Percentiles rank a stretch among this genome's conserved stretches.
phyloP scores from a whole-genome alignment of 2,329 filamentous ascomycete genomes.

The Aureobasidium sp. region DNA sequence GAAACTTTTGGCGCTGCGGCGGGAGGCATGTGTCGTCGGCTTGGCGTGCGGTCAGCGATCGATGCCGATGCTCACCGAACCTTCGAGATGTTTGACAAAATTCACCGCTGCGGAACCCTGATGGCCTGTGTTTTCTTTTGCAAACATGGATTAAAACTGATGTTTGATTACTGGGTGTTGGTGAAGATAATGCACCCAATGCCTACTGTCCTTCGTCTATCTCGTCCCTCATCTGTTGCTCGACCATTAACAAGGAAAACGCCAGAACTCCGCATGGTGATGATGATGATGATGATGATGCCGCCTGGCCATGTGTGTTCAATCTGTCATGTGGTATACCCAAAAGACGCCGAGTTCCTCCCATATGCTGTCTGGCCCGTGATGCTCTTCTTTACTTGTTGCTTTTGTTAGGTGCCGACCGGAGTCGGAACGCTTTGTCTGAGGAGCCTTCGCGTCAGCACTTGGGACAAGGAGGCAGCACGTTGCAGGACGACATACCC shows the following conservation, averaged over 20 bases:
- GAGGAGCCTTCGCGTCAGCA: neutral
- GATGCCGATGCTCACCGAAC: neutral
- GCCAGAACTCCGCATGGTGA: slow-evolving; percentile 3
- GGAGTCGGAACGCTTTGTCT: slow-evolving; percentile 42
- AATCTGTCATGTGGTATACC: slow-evolving; percentile 5
- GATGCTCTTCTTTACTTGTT: neutral
- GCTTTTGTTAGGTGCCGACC: slow-evolving; percentile 24
- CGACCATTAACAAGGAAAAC: neutral
- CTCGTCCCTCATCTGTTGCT: neutral
- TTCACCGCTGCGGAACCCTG: slow-evolving; percentile 3
- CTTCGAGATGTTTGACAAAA: slow-evolving; percentile 8
- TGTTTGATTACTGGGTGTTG: neutral
- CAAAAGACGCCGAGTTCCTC: slow-evolving; percentile 1
- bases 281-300: slow-evolving; percentile 3
- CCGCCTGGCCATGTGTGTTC: neutral
- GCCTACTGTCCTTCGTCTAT: neutral
- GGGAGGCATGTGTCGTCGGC: slow-evolving; percentile 3
- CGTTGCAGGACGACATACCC: slow-evolving; percentile 31
- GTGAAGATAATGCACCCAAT: neutral
- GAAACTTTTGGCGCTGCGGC: slow-evolving; percentile 1
- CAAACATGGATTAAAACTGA: slow-evolving; percentile 1
- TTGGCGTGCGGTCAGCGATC: neutral
- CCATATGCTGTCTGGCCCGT: neutral
- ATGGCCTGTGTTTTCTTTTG: slow-evolving; percentile 10
- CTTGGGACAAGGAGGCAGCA: neutral